Conservation (phyloP, 257 asterid species). For the Pogostemon cablin region DNA sequence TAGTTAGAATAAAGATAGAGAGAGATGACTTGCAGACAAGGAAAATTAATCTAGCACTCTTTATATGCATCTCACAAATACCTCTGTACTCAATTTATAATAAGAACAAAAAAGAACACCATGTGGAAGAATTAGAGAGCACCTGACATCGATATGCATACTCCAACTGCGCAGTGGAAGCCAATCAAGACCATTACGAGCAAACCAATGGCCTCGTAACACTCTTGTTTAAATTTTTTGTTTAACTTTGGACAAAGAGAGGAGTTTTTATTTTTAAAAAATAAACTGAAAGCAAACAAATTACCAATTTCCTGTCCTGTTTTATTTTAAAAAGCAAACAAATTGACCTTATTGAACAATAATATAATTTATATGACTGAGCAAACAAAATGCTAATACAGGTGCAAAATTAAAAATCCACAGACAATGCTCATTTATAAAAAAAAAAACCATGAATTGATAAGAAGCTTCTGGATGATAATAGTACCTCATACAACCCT, state of each 20-base stretch:
- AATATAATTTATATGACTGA: conserved; percentile 7
- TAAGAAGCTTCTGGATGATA: conserved; percentile 16
- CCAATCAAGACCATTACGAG: conserved; percentile 96
- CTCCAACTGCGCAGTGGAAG: conserved; percentile 95
- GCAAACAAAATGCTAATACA: conserved; percentile 2
- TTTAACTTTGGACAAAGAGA: not conserved
- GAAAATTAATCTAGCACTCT: no score
- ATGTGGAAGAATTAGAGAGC: conserved; percentile 21
- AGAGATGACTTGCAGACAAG: no score
- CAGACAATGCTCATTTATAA: conserved; percentile 7
- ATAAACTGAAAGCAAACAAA: not conserved
- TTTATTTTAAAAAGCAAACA: not conserved
- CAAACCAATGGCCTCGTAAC: conserved; percentile 98
- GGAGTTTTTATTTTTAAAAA: not conserved
- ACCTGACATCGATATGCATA: conserved; percentile 84
- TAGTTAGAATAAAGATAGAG: no score
- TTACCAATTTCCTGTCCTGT: not conserved
- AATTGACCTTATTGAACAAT: not conserved
- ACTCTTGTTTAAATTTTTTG: conserved; percentile 47
- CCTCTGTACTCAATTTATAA: not conserved
- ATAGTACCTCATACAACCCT: conserved; percentile 86
- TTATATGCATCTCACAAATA: no score
- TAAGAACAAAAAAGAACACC: conserved; percentile 14
- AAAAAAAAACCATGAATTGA: conserved; percentile 9
- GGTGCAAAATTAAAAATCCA: not conserved